Evolutionary conservation across 176 grass and related monocot species (phyloP), one percentile per base, ranked within the genome.

Genomic region (Carex scoparia): DNA sequence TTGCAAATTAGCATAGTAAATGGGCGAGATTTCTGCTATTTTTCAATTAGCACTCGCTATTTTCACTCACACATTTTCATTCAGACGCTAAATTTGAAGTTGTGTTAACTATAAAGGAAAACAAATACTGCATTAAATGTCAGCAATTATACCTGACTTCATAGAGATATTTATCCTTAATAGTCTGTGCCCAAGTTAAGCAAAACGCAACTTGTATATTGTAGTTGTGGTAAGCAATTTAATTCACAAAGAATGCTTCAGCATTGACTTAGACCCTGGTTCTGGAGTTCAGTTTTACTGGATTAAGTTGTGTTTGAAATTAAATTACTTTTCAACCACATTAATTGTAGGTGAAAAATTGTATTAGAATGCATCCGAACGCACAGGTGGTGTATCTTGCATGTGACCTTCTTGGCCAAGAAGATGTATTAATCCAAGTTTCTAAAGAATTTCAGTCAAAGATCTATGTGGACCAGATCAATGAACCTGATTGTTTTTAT

Each of bases 351-450:
- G 91, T 90, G 75, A 97, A 89, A 82, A 85, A 60, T 65, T 97
- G 92, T 87, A 92, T 97, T 46, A 90, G 87, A 89, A 83, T 86
- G 83, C 88, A 97, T 38, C 90, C 92, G 0, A 67, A 86, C 54
- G 83, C 90, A 14, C 80, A 80, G 0, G 85, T 10, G 1, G 86
- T 94, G 1, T 97, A 94, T 75, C 90, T 97, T 12, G 85, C 86
- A 46, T 94, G 83, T 11, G 94, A 92, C 82, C 86, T 94, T 89
- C 92, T 97, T n/a, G 92, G 92, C 18, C 90, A 92, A 66, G 94
- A 94, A 78, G 89, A 92, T 27, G 88, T 94, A 80, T 86, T 97
- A 61, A 23, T 90, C 4, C 74, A 89, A 69, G 86, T 97, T 85
- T 94, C 88, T 1, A 87, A 65, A 83, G 79, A 78, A 37, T 92